Evolutionary conservation across 768 basidiomycete species (phyloP), one percentile per base, ranked within the genome.

Genomic region (Mycena indigotica): DNA sequence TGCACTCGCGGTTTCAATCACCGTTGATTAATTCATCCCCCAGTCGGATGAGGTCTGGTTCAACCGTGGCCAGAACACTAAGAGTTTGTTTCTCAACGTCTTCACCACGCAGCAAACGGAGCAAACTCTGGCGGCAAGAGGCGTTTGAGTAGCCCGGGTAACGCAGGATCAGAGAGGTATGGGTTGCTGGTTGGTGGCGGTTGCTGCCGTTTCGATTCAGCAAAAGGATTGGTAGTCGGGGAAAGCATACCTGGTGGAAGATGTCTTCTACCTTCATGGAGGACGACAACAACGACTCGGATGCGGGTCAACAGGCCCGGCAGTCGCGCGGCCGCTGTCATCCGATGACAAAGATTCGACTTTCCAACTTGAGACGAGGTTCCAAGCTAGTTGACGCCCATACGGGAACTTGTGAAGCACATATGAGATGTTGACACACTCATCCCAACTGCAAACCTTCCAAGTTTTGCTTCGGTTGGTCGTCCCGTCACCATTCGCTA

Each of bases 91-190:
- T n/a, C n/a, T n/a, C n/a, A n/a, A n/a, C n/a, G n/a, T n/a, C n/a
- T n/a, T n/a, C n/a, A n/a, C n/a, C n/a, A n/a, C n/a, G n/a, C n/a
- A n/a, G n/a, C n/a, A n/a, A n/a, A n/a, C n/a, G n/a, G n/a, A n/a
- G n/a, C n/a, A n/a, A 58, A 82, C 80, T 67, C 72, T 24, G 66
- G 32, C 3, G 89, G 86, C 1, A 89, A 61, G 6, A 81, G 65
- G 28, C 89, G 78, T 68, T 79, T 81, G 54, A 91, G 67, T 23
- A 93, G 68, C 38, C 72, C 71, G 8, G 86, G 85, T 4, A 93
- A 73, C 5, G 85, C 85, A 0, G 81, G 77, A 66, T 93, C 89
- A 24, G 77, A 71, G 30, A 76, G 74, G 63, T 84, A 90, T 3
- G 84, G 81, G 69, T 90, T 84, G 30, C 77, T 79, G 60, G 86